Percentiles rank a stretch among this genome's conserved stretches.
These are phyloP conservation scores for Eutrema salsugineum DNA, from an alignment of 441 rosid genomes.

Conservation along the genomic window DNA sequence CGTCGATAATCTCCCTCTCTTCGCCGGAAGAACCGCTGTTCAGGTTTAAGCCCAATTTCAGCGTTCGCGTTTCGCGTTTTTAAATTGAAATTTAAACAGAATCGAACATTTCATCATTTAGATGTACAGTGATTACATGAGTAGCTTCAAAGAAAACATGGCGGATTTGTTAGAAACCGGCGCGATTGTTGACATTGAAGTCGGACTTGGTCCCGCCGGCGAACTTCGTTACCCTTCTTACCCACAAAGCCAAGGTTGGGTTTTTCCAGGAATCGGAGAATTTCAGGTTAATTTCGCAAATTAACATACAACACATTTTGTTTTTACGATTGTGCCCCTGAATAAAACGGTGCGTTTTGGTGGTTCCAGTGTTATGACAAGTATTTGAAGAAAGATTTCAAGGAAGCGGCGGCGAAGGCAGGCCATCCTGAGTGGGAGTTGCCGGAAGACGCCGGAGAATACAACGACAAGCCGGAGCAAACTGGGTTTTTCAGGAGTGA, in stretches of 20 bases:
- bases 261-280: slow-evolving; percentile 79
- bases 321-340: not conserved
- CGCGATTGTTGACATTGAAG: slow-evolving; percentile 61
- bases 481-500: slow-evolving; percentile 54
- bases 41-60: slow-evolving; percentile 33
- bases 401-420: slow-evolving; percentile 48
- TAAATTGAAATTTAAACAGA: not conserved
- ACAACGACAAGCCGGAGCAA: slow-evolving; percentile 54
- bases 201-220: slow-evolving; percentile 84
- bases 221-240: slow-evolving; percentile 87
- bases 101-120: not conserved
- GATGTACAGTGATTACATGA: slow-evolving; percentile 74
- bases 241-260: slow-evolving; percentile 67
- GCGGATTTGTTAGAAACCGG: slow-evolving; percentile 55
- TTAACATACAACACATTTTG: not conserved
- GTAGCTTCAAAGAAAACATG: slow-evolving; percentile 72
- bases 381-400: slow-evolving; percentile 60
- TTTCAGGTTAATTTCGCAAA: slow-evolving; percentile 47
- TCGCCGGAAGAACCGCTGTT: slow-evolving; percentile 60
- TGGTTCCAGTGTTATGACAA: slow-evolving; percentile 64
- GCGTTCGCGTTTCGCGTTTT: not conserved
- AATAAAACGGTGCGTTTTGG: not conserved
- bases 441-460: slow-evolving; percentile 64
- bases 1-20: slow-evolving; percentile 56
- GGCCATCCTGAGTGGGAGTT: slow-evolving; percentile 81